Conservation (phyloP, 805 yeast genomes). For the Maudiozyma pseudohumilis region DNA sequence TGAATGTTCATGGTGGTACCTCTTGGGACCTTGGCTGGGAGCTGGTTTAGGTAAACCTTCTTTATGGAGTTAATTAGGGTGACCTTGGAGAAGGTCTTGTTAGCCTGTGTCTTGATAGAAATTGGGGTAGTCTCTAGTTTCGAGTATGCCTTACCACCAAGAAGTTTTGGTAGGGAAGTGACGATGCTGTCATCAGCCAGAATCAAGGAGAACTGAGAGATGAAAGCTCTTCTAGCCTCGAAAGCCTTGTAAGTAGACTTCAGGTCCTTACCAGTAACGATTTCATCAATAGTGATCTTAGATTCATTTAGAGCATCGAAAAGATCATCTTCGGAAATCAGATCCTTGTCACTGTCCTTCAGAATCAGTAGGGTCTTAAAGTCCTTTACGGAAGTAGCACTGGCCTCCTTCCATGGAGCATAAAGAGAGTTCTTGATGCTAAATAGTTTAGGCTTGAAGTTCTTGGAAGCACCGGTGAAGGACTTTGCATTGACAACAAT, state of each 20-base stretch:
- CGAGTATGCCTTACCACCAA: conserved; percentile 82
- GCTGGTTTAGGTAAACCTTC: conserved; percentile 43
- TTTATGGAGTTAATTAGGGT: conserved; percentile 51
- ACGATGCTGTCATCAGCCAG: conserved; percentile 77
- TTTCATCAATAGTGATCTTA: conserved; percentile 31
- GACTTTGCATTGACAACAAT: conserved; percentile 58
- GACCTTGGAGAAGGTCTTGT: conserved; percentile 32
- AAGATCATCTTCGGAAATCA: conserved; percentile 40
- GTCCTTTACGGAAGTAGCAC: conserved; percentile 26
- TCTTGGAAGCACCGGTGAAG: conserved; percentile 42
- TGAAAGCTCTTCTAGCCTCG: conserved; percentile 75
- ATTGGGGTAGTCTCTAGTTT: conserved; percentile 55
- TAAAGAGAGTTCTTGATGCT: conserved; percentile 30
- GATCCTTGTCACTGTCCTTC: conserved; percentile 32
- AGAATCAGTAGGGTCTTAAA: conserved; percentile 32
- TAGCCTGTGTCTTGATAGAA: conserved; percentile 41
- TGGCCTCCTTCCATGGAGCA: conserved; percentile 23
- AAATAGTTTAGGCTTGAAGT: conserved; percentile 46
- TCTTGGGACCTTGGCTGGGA: conserved; percentile 60
- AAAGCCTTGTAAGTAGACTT: conserved; percentile 81
- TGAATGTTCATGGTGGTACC: conserved; percentile 58
- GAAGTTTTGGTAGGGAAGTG: conserved; percentile 67
- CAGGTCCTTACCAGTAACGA: conserved; percentile 63
- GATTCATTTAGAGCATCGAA: conserved; percentile 50
- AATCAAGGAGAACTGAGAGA: conserved; percentile 61